Conservation (phyloP, 2,329 filamentous ascomycete genomes). For the Ceratocystis ficicola region DNA sequence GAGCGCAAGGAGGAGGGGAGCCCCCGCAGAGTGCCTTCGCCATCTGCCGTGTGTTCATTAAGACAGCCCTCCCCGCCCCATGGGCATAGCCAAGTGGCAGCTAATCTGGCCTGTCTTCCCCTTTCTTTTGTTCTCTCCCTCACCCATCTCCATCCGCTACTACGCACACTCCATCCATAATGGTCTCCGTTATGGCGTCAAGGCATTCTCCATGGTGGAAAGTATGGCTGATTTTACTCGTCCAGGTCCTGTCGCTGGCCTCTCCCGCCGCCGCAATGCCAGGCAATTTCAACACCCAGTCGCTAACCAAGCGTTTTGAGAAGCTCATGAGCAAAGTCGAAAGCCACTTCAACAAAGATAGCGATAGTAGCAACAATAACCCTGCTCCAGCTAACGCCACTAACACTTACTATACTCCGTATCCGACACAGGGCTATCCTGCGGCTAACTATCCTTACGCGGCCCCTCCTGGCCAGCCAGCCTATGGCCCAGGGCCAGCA, state of each 20-base stretch:
- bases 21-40: background rate
- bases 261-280: constrained; percentile 12
- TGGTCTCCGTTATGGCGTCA: background rate
- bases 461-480: background rate
- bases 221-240: constrained; percentile 14
- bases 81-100: background rate
- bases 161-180: background rate
- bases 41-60: constrained; percentile 1
- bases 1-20: background rate
- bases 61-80: background rate
- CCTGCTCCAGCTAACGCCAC: background rate
- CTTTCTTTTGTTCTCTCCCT: background rate
- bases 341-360: constrained; percentile 13
- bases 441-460: constrained; percentile 9
- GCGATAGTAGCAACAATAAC: background rate
- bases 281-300: constrained; percentile 7
- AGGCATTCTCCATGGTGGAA: constrained; percentile 10
- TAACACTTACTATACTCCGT: constrained; percentile 17
- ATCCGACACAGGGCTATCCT: constrained; percentile 6
- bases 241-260: constrained; percentile 15
- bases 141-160: background rate
- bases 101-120: background rate
- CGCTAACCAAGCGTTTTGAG: constrained; percentile 21
- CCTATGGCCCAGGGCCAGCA: background rate
- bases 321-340: constrained; percentile 21